Conservation (phyloP, 2,329 filamentous ascomycete genomes). For the Fusarium continuum region DNA sequence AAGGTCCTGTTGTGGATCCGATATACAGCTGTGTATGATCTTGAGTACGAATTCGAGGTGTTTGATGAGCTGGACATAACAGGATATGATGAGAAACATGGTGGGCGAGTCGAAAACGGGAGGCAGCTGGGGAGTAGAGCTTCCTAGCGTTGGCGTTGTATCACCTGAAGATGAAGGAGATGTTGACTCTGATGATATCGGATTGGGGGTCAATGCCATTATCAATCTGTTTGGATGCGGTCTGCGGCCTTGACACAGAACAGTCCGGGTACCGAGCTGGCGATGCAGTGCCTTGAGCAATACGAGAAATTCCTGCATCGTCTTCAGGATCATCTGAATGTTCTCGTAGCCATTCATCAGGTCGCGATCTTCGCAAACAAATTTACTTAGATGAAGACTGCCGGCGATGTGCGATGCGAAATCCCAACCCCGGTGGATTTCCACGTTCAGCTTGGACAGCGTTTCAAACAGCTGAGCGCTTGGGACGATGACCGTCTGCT, state of each 20-base stretch:
- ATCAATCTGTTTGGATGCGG: slow-evolving; percentile 11
- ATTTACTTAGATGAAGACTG: slow-evolving; percentile 11
- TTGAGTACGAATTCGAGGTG: slow-evolving; percentile 40
- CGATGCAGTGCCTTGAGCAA: slow-evolving; percentile 40
- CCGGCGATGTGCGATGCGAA: slow-evolving; percentile 3
- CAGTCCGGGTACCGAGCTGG: slow-evolving; percentile 27
- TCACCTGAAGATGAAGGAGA: slow-evolving; percentile 6
- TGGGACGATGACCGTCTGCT: slow-evolving; percentile 17
- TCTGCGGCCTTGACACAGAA: not conserved
- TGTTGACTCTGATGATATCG: not conserved
- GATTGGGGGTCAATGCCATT: slow-evolving; percentile 8
- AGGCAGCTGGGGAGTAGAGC: slow-evolving; percentile 2
- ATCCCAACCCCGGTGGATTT: slow-evolving; percentile 33
- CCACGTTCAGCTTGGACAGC: slow-evolving; percentile 37
- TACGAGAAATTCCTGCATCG: slow-evolving; percentile 41
- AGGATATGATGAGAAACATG: slow-evolving; percentile 45
- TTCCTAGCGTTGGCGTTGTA: not conserved
- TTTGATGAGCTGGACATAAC: slow-evolving; percentile 42
- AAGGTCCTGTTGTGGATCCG: slow-evolving; percentile 14
- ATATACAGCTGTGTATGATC: slow-evolving; percentile 31
- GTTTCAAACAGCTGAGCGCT: slow-evolving; percentile 28
- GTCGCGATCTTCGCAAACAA: slow-evolving; percentile 23
- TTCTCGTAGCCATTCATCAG: slow-evolving; percentile 34
- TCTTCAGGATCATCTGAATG: slow-evolving; percentile 32
- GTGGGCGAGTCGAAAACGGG: slow-evolving; percentile 40